phyloP scores from a whole-genome alignment of 2,329 filamentous ascomycete genomes.

The Diaporthe citriasiana region DNA sequence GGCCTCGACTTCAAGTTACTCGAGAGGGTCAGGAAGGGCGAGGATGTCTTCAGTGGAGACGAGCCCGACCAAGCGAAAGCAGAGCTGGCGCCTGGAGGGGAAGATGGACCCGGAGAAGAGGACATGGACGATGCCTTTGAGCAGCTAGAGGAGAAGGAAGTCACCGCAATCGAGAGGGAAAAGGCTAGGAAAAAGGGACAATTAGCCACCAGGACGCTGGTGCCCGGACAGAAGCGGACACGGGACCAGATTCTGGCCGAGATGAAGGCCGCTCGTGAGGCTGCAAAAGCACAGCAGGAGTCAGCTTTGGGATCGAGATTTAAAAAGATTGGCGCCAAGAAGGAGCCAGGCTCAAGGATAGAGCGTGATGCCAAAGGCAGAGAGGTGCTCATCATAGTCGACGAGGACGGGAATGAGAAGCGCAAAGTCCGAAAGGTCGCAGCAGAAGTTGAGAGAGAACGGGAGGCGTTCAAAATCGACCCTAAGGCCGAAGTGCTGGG shows the following conservation, averaged over 20 bases:
- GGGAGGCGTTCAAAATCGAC: conserved; percentile 61
- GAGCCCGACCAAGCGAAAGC: conserved; percentile 48
- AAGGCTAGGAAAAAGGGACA: conserved; percentile 72
- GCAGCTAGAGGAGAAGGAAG: conserved; percentile 66
- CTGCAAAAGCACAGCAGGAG: conserved; percentile 68
- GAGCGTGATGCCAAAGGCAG: conserved; percentile 73
- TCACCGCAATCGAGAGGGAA: conserved; percentile 67
- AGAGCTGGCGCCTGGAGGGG: conserved; percentile 55
- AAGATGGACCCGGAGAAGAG: conserved; percentile 69
- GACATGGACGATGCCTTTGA: conserved; percentile 79
- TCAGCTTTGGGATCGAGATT: conserved; percentile 71
- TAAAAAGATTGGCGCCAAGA: conserved; percentile 73
- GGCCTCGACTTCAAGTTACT: conserved; percentile 89
- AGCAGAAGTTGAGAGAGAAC: conserved; percentile 56
- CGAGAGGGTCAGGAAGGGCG: conserved; percentile 76
- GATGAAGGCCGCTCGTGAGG: conserved; percentile 73
- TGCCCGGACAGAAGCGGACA: conserved; percentile 72
- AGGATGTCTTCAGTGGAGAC: conserved; percentile 70
- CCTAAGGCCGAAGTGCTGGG: conserved; percentile 71
- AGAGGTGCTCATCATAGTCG: conserved; percentile 75
- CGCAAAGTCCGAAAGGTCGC: conserved; percentile 72
- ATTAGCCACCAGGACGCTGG: conserved; percentile 66
- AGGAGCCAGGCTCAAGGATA: conserved; percentile 68
- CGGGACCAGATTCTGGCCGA: conserved; percentile 78
- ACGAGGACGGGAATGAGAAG: conserved; percentile 76